Base-by-base conservation (phyloP, 2,329 filamentous ascomycete genomes). In the Diaporthe citriasiana region DNA sequence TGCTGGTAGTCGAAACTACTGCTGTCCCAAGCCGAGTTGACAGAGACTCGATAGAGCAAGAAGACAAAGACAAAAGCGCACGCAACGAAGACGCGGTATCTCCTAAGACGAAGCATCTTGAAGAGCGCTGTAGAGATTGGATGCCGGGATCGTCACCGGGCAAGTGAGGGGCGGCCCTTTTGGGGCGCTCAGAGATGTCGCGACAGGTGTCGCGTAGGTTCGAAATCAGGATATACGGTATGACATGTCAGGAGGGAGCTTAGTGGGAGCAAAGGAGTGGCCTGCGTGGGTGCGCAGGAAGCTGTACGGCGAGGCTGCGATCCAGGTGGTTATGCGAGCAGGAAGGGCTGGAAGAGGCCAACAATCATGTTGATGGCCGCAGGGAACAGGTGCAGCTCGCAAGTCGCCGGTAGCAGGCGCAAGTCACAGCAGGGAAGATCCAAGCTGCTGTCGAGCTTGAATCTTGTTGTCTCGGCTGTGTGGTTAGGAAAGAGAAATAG, bases 71-170 rank as follows among this genome's bases (percentile, higher is more conserved):
- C 80, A 75, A 89, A 82, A 71, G 90, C 87, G 77, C 88, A 87
- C 75, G 90, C 80, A 45, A 90, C 81, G 75, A 92, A 91, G 73
- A 91, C 84, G 74, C 91, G 88, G 79, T 92, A 92, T 80, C 91
- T 86, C 78, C 92, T 83, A 76, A 89, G 86, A 69, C 91, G 89
- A 73, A 89, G 82, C 87, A 93, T 91, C 55, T 56, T 73, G 63
- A 7, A 6, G 1, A 19, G 53, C 22, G 47, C n/a, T 51, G 5
- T 53, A 38, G 40, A n/a, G 59, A 27, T 6, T 15, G 42, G n/a
- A 17, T 13, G 53, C 19, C 38, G 35, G 35, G 25, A 27, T 45
- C 35, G 42, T 25, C 17, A 25, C 33, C 27, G 30, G 59, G 35
- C 47, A 59, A 42, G 70, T n/a, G 60, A 70, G 56, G 35, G 45